Evolutionary conservation across 2,329 filamentous ascomycete species (phyloP), one percentile per base, ranked within the genome.

Genomic region (Scortechinia acanthostroma): DNA sequence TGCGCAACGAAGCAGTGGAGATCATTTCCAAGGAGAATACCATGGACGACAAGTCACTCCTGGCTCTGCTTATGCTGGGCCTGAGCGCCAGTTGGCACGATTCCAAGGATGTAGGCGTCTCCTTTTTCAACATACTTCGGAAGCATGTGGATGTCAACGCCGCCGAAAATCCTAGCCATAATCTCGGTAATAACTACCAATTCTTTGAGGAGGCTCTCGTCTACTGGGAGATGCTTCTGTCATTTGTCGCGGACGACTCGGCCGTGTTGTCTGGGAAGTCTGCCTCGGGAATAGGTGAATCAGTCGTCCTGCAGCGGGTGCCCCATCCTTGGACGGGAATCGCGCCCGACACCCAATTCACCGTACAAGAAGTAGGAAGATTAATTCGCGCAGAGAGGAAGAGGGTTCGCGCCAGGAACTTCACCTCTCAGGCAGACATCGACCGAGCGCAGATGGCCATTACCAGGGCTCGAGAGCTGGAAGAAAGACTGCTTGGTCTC

Each of bases 41-140:
- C 22, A 61, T 74, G 47, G 66, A 76, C 16, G 76, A 77, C 30
- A 74, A 73, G 45, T 71, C 74, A 0, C 63, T 80, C 6, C 53
- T 82, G n/a, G 74, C 73, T 3, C 61, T 80, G 22, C 67, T 81
- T 33, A 69, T 82, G 52, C 67, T 81, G 1, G 77, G 77, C 2
- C 70, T 77, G 46, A 77, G 74, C 1, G 76, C 77, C 3, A 73
- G 72, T 25, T 82, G 77, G 77, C 76, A 80, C 46, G 69, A 80
- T 42, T 66, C 73, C 15, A 68, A 62, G 30, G 73, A 75, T 43
- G 62, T 81, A 3, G 77, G 77, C 6, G 20, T 40, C 17, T 40
- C 35, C 6, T 40, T 40, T 19, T 40, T 40, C 35, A 40, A 40
- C 20, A 13, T 40, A 6, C 17, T 40, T 15, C 35, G 35, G 20